Base-by-base conservation (phyloP, 176 grass and related monocot genomes). In the Carex cristatella region DNA sequence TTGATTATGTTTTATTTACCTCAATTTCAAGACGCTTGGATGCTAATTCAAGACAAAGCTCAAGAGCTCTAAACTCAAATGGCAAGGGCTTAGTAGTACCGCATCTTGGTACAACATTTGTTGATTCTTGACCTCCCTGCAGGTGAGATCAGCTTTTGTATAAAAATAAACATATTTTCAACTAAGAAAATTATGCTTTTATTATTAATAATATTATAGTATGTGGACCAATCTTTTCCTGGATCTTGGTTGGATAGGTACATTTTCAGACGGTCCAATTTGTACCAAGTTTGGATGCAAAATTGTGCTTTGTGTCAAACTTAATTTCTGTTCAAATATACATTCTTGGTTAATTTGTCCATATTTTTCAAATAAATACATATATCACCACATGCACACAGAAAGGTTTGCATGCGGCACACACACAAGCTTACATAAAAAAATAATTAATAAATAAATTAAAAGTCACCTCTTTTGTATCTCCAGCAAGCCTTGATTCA, bases 31-130 rank as follows among this genome's bases (percentile, higher is more conserved):
- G 67, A 42, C 67, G 67, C 16, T 86, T 95, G 85, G 90, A 92
- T 49, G 89, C 75, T 30, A 89, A 78, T 81, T 95, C 85, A 30
- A 95, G 85, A 85, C 93, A 95, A 42, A 91, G 86, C 72, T 95
- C 91, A 9, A 95, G 87, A 81, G 89, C 93, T 49, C 73, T 87
- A 40, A 95, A 92, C 65, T 95, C 93, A 49, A 95, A 95, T 6
- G 93, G 89, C 33, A 95, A 84, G 48, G 4, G 69, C 85, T 89
- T 89, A 59, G 76, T 85, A 11, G 61, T 57, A 56, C 35, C 35
- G 0, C 67, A 14, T 70, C 67, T 70, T 40, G 35, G 37, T 18
- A 18, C 33, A 18, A 10, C 14, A 42, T 42, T 70, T 15, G 14
- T 42, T 35, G 67, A 70, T 13, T 42, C 67, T 42, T 42, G 67